These are phyloP conservation scores for Sordariomycetes sp. DNA, from an alignment of 2,329 filamentous ascomycete species.

Conservation along the genomic window DNA sequence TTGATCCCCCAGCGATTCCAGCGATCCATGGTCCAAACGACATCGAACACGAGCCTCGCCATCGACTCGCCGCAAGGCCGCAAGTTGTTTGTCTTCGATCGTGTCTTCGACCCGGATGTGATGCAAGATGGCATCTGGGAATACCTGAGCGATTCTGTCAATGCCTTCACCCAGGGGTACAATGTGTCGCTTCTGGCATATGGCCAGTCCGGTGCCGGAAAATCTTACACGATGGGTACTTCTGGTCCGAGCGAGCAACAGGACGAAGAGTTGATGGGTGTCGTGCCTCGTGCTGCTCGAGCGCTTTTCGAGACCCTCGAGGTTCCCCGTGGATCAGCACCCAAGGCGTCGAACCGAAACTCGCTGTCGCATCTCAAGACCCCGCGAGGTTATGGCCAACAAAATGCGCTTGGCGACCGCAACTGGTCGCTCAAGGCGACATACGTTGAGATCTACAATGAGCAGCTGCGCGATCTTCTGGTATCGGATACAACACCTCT, in stretches of 20 bases:
- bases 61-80: slow-evolving; percentile 88
- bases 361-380: slow-evolving; percentile 72
- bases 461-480: slow-evolving; percentile 84
- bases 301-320: slow-evolving; percentile 84
- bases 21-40: slow-evolving; percentile 83
- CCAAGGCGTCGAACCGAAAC: slow-evolving; percentile 40
- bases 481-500: slow-evolving; percentile 60
- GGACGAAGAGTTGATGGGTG: slow-evolving; percentile 67
- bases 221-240: slow-evolving; percentile 98
- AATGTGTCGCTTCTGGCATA: slow-evolving; percentile 97
- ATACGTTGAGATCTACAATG: slow-evolving; percentile 97
- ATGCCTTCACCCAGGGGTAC: slow-evolving; percentile 88
- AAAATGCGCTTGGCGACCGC: slow-evolving; percentile 51
- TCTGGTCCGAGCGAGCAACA: slow-evolving; percentile 73
- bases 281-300: slow-evolving; percentile 86
- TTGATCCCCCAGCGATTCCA: slow-evolving; percentile 95
- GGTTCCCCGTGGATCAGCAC: slow-evolving; percentile 36
- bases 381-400: slow-evolving; percentile 58
- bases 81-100: slow-evolving; percentile 94
- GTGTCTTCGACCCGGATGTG: slow-evolving; percentile 78
- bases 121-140: slow-evolving; percentile 89
- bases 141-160: slow-evolving; percentile 83
- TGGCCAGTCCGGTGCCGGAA: slow-evolving; percentile 93
- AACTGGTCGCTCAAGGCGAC: slow-evolving; percentile 90
- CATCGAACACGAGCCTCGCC: slow-evolving; percentile 71